A percentile compares a stretch with the other conserved stretches of the same genome.
These are phyloP conservation scores for Auricularia cornea DNA, from an alignment of 768 basidiomycete genomes.

Conservation along the genomic window DNA sequence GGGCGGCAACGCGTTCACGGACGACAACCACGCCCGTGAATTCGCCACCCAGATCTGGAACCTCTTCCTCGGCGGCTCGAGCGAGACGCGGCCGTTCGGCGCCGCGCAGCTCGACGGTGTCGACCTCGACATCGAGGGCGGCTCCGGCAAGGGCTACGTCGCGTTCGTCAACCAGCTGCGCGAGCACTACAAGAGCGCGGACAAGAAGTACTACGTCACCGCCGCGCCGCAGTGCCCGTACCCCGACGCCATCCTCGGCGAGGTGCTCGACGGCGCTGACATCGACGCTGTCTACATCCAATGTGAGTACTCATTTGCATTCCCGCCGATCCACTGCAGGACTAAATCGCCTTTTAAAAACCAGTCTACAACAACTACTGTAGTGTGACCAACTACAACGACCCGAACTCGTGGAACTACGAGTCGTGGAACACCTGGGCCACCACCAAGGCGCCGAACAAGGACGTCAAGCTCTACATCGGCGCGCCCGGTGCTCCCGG, in stretches of 20 bases:
- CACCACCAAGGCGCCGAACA: conserved; percentile 7
- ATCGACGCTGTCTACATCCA: conserved; percentile 14
- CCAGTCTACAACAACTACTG: conserved; percentile 13
- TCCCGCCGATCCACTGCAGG: too few species aligned
- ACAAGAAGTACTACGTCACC: conserved; percentile 13
- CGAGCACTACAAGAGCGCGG: conserved; percentile 5
- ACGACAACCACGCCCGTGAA: conserved; percentile 6
- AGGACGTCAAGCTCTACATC: conserved; percentile 12
- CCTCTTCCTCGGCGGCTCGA: conserved; percentile 11
- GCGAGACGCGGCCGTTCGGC: conserved; percentile 11
- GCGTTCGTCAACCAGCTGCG: conserved; percentile 10
- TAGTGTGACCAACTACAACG: conserved; percentile 1
- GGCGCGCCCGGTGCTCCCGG: conserved; percentile 10
- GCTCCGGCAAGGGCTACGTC: conserved; percentile 5
- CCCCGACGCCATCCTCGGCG: conserved; percentile 11
- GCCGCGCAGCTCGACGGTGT: conserved; percentile 11
- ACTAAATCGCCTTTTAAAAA: too few species aligned
- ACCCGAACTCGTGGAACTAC: background rate
- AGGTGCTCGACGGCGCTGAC: conserved; percentile 9
- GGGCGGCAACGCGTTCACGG: conserved; percentile 7
- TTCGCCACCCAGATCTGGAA: conserved; percentile 14
- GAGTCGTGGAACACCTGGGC: conserved; percentile 9
- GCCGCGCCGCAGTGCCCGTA: conserved; percentile 14
- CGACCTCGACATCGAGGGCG: conserved; percentile 14
- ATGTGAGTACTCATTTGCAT: too few species aligned